Evolutionary conservation across 177 flowering plant genomes (phyloP).

Genomic region (Vitis hybrid): DNA sequence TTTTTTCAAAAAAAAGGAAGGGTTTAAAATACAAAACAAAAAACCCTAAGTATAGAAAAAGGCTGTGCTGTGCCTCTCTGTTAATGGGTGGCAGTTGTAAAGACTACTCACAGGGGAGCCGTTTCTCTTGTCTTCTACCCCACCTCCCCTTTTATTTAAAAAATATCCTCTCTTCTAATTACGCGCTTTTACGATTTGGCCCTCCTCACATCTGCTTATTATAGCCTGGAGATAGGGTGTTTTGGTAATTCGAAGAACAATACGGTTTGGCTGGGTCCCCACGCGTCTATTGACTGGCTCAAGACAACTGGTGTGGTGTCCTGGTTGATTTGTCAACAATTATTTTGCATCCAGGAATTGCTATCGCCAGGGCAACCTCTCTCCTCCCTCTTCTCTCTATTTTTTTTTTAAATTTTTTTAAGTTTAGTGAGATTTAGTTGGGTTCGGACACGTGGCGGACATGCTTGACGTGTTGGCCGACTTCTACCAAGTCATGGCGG

Average conservation of each 20-base stretch:
- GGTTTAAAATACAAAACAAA: no score
- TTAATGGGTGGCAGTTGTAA: constrained; percentile 30
- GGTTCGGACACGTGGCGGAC: no score
- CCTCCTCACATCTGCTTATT: background rate
- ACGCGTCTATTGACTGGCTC: constrained; percentile 7
- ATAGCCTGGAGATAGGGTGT: background rate
- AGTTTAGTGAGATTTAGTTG: no score
- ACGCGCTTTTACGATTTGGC: background rate
- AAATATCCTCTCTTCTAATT: background rate
- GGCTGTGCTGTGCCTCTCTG: constrained; percentile 15
- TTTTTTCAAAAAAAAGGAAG: no score
- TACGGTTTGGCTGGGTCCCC: background rate
- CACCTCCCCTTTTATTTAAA: no score
- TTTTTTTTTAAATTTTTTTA: no score
- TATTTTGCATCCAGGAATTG: no score
- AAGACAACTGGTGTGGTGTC: background rate
- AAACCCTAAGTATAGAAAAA: background rate
- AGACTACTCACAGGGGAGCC: constrained; percentile 7
- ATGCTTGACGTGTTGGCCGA: no score
- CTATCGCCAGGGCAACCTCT: no score
- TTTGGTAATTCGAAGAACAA: background rate
- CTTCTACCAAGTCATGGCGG: no score
- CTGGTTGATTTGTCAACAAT: no score
- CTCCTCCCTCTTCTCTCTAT: no score
- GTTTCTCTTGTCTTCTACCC: constrained; percentile 10